These are phyloP conservation scores for Calonectria hawksworthii DNA, from an alignment of 2,329 filamentous ascomycete species.

Conservation along the genomic window DNA sequence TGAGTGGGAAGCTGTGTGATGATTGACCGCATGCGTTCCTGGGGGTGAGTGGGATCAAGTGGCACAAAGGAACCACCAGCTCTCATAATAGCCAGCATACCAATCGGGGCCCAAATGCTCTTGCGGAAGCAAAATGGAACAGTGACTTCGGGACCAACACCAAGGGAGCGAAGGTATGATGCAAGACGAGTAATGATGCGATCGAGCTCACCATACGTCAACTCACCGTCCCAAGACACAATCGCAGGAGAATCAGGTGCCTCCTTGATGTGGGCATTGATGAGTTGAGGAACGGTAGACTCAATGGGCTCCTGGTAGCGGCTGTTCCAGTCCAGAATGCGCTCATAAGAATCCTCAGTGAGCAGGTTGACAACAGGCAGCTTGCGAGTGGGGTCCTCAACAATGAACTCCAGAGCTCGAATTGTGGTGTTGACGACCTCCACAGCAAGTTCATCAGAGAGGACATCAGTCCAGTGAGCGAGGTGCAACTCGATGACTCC, in stretches of 20 bases:
- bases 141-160: slow-evolving; percentile 12
- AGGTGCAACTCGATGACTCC: background rate
- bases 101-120: slow-evolving; percentile 37
- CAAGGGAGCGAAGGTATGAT: slow-evolving; percentile 13
- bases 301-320: background rate
- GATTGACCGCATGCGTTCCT: slow-evolving; percentile 1
- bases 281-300: slow-evolving; percentile 1
- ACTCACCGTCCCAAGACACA: slow-evolving; percentile 8
- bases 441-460: background rate
- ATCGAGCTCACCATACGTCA: slow-evolving; percentile 25
- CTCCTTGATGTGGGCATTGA: slow-evolving; percentile 7
- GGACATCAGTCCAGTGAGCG: background rate
- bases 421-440: background rate
- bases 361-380: background rate
- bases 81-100: slow-evolving; percentile 52
- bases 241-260: background rate
- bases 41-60: slow-evolving; percentile 51
- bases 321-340: slow-evolving; percentile 1
- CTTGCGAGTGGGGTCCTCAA: background rate
- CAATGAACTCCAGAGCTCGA: background rate
- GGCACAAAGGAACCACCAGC: slow-evolving; percentile 50
- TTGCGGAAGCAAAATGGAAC: slow-evolving; percentile 33
- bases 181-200: background rate
- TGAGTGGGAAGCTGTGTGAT: background rate
- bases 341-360: background rate